Percentiles rank a stretch among this genome's conserved stretches.
These are phyloP conservation scores for Suhomyces yuchorum DNA, from an alignment of 1,139 yeast genomes.

Conservation along the genomic window DNA sequence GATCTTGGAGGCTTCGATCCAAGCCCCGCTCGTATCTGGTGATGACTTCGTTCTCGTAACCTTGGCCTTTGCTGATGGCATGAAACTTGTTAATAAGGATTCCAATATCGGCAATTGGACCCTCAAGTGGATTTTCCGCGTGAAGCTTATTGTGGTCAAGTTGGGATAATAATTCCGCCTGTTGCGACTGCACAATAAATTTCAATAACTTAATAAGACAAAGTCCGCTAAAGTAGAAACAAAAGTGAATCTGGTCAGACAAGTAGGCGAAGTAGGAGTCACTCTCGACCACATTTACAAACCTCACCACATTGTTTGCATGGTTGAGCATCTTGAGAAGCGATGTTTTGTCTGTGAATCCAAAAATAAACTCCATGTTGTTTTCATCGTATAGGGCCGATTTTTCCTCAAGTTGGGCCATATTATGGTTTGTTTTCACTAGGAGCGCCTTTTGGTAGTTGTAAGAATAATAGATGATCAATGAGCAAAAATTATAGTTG, in stretches of 20 bases:
- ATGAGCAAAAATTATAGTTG: slow-evolving; percentile 65
- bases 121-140: not conserved
- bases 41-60: slow-evolving; percentile 32
- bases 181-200: slow-evolving; percentile 12
- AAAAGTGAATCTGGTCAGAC: slow-evolving; percentile 67
- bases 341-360: slow-evolving; percentile 24
- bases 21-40: slow-evolving; percentile 34
- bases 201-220: slow-evolving; percentile 39
- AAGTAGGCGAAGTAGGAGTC: slow-evolving; percentile 68
- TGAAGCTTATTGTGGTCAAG: not conserved
- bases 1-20: slow-evolving; percentile 1
- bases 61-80: slow-evolving; percentile 32
- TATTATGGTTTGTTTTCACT: slow-evolving; percentile 6
- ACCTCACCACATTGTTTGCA: slow-evolving; percentile 47
- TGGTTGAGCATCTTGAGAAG: slow-evolving; percentile 32
- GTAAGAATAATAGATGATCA: slow-evolving; percentile 48
- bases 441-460: slow-evolving; percentile 26
- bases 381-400: slow-evolving; percentile 25
- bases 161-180: slow-evolving; percentile 6
- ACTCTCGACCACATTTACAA: slow-evolving; percentile 46
- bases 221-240: slow-evolving; percentile 53
- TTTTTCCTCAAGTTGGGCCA: slow-evolving; percentile 5
- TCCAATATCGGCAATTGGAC: slow-evolving; percentile 3
- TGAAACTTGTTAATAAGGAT: slow-evolving; percentile 34
- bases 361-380: slow-evolving; percentile 28